These are phyloP conservation scores for Rubia balearica DNA, from an alignment of 305 asterid genomes.

Conservation along the genomic window DNA sequence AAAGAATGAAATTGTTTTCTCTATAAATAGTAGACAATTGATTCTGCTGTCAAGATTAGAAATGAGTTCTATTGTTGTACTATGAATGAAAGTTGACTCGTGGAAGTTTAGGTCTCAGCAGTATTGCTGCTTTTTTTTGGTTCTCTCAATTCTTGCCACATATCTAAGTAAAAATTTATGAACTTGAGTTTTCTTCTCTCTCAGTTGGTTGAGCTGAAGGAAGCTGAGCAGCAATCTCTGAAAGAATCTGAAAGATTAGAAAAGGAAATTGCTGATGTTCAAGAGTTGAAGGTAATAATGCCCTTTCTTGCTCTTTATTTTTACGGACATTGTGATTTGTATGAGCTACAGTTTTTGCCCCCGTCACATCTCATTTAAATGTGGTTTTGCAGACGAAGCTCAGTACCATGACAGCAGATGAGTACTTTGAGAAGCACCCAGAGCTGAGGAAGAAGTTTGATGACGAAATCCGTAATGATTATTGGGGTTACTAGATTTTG, in stretches of 20 bases:
- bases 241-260: constrained; percentile 85
- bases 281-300: constrained; percentile 74
- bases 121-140: background rate
- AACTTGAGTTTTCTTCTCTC: background rate
- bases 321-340: background rate
- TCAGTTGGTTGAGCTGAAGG: constrained; percentile 88
- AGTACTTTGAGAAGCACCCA: constrained; percentile 88
- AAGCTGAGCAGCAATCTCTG: constrained; percentile 69
- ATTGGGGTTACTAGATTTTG: constrained; percentile 73
- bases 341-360: background rate
- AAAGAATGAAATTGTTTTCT: background rate
- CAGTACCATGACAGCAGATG: constrained; percentile 93
- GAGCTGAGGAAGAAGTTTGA: constrained; percentile 94
- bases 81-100: background rate
- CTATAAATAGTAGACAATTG: background rate
- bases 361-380: constrained; percentile 17
- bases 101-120: background rate
- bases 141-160: background rate
- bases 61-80: background rate
- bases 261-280: constrained; percentile 78
- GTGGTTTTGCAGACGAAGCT: constrained; percentile 56
- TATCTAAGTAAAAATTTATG: background rate
- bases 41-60: too few relatives aligned
- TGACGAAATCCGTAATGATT: constrained; percentile 88
- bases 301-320: constrained; percentile 4